Percentiles rank a stretch among this genome's conserved stretches.
phyloP scores from a whole-genome alignment of 116 monocot species.

The Trichopus zeylanicus region DNA sequence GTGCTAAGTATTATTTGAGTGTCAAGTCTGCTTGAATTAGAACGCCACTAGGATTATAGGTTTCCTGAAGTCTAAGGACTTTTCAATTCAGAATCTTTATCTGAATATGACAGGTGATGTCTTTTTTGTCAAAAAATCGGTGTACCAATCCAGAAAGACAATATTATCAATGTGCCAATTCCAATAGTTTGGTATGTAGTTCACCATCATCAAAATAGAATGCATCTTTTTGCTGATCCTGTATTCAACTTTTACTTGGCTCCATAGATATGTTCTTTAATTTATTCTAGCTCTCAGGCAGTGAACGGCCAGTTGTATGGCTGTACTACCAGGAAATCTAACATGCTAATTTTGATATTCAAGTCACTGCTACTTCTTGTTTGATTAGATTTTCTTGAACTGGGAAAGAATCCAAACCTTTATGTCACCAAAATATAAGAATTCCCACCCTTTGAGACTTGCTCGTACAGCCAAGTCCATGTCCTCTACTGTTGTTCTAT shows the following conservation, averaged over 20 bases:
- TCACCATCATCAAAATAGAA: background rate
- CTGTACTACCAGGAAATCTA: background rate
- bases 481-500: constrained; percentile 26
- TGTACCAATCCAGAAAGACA: too few species aligned
- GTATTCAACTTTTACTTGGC: background rate
- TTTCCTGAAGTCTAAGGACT: too few species aligned
- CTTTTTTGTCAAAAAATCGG: too few species aligned
- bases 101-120: too few species aligned
- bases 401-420: constrained; percentile 18
- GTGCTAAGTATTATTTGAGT: too few species aligned
- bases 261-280: background rate
- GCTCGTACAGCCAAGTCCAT: constrained; percentile 71
- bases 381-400: background rate
- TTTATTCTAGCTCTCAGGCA: background rate
- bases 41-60: too few species aligned
- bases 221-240: too few species aligned
- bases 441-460: constrained; percentile 41
- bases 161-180: too few species aligned
- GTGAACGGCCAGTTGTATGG: background rate
- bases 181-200: background rate
- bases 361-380: background rate
- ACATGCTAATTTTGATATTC: background rate
- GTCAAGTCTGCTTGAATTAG: too few species aligned
- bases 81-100: too few species aligned
- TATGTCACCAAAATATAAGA: constrained; percentile 41